These are phyloP conservation scores for Noccaea bulbosa DNA, from an alignment of 345 rosid genomes.

Conservation along the genomic window DNA sequence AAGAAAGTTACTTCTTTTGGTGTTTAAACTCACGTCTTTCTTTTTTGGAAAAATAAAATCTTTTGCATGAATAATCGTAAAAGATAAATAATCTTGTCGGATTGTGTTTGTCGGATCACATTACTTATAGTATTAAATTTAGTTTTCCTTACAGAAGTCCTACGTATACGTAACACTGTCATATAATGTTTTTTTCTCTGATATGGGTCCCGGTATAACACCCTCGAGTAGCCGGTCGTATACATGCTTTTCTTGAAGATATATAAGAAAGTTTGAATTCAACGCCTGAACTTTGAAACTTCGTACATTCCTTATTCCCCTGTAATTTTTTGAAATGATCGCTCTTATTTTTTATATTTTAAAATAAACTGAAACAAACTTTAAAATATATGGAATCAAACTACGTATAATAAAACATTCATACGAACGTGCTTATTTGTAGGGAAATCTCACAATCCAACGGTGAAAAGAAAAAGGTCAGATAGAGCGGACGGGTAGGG, in stretches of 20 bases:
- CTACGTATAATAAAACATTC: neutral
- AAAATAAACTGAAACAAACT: neutral
- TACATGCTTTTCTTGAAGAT: slow-evolving; percentile 13
- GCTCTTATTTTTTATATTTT: neutral
- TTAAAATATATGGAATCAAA: neutral
- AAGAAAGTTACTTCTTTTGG: slow-evolving; percentile 45
- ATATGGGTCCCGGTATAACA: slow-evolving; percentile 11
- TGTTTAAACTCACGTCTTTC: slow-evolving; percentile 31
- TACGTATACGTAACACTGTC: slow-evolving; percentile 31
- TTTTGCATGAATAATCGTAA: slow-evolving; percentile 42
- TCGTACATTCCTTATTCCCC: neutral
- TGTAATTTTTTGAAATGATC: neutral
- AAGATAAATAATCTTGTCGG: slow-evolving; percentile 43
- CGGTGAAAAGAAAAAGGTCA: slow-evolving; percentile 1
- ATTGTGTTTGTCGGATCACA: slow-evolving; percentile 48
- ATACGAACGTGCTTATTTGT: slow-evolving; percentile 4
- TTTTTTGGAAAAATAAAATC: slow-evolving; percentile 25
- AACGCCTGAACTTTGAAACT: slow-evolving; percentile 7
- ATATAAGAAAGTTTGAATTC: slow-evolving; percentile 1
- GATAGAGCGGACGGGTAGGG: slow-evolving; percentile 42
- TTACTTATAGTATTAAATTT: neutral
- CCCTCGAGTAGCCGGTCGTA: neutral
- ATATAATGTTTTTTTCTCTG: slow-evolving; percentile 8
- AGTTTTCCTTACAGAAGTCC: neutral
- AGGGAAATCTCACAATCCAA: slow-evolving; percentile 19